Conservation (phyloP, 1,284 basidiomycete species). For the Ceratobasidium theobromae region DNA sequence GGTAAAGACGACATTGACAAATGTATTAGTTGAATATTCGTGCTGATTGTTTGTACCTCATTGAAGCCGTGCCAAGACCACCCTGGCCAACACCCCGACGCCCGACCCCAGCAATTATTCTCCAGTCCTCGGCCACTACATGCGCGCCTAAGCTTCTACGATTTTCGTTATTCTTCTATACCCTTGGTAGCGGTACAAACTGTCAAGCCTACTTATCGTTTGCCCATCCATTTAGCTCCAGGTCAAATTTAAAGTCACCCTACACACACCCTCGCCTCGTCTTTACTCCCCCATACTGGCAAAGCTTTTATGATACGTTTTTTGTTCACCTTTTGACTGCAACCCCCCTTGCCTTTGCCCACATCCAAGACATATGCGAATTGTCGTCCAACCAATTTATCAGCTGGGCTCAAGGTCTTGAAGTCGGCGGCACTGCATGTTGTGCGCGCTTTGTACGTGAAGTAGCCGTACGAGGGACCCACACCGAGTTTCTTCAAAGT, state of each 20-base stretch:
- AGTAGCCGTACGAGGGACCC: neutral
- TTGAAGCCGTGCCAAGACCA: neutral
- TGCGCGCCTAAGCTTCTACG: constrained; percentile 1
- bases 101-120: neutral
- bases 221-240: neutral
- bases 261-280: neutral
- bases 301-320: neutral
- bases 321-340: neutral
- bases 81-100: neutral
- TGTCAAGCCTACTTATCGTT: neutral
- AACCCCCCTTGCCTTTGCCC: neutral
- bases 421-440: neutral
- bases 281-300: neutral
- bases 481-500: neutral
- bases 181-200: neutral
- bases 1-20: neutral
- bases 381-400: neutral
- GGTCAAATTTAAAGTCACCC: neutral
- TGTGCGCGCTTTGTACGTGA: neutral
- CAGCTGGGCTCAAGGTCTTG: neutral
- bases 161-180: constrained; percentile 16
- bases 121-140: neutral
- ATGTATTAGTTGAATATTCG: neutral
- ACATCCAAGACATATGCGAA: neutral
- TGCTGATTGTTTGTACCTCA: neutral